phyloP scores from a whole-genome alignment of 768 basidiomycete genomes.

The Glaciozyma martinii region DNA sequence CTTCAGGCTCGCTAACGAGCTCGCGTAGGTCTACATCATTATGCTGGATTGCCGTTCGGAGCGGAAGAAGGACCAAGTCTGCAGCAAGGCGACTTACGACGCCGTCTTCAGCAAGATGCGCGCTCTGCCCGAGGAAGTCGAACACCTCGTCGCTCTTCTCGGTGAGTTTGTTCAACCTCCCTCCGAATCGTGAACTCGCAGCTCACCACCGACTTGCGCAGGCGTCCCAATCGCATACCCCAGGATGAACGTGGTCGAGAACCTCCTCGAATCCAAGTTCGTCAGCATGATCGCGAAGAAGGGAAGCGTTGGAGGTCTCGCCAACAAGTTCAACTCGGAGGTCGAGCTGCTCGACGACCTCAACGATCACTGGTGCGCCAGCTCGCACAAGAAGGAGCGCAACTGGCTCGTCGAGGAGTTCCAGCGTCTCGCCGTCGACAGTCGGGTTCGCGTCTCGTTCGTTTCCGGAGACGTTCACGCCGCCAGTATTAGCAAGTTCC shows the following conservation, averaged over 20 bases:
- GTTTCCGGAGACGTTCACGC: conserved; percentile 91
- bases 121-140: conserved; percentile 54
- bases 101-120: conserved; percentile 59
- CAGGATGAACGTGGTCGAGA: conserved; percentile 61
- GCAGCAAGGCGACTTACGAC: conserved; percentile 61
- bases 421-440: conserved; percentile 59
- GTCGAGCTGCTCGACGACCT: conserved; percentile 91
- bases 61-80: conserved; percentile 69
- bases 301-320: conserved; percentile 54
- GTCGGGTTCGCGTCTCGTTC: conserved; percentile 67
- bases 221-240: conserved; percentile 58
- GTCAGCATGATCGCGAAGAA: conserved; percentile 74
- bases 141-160: conserved; percentile 75
- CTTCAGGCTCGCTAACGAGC: not conserved
- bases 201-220: not conserved
- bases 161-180: conserved; percentile 43
- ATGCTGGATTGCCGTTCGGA: conserved; percentile 59
- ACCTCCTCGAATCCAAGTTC: conserved; percentile 55
- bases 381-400: conserved; percentile 60
- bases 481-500: conserved; percentile 58
- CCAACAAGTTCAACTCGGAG: conserved; percentile 76
- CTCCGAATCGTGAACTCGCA: not conserved
- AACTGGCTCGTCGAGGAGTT: conserved; percentile 74
- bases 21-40: conserved; percentile 17
- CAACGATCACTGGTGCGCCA: conserved; percentile 35